Evolutionary conservation across 2,329 filamentous ascomycete species (phyloP), one percentile per base, ranked within the genome.

Genomic region (Gremmenia infestans): DNA sequence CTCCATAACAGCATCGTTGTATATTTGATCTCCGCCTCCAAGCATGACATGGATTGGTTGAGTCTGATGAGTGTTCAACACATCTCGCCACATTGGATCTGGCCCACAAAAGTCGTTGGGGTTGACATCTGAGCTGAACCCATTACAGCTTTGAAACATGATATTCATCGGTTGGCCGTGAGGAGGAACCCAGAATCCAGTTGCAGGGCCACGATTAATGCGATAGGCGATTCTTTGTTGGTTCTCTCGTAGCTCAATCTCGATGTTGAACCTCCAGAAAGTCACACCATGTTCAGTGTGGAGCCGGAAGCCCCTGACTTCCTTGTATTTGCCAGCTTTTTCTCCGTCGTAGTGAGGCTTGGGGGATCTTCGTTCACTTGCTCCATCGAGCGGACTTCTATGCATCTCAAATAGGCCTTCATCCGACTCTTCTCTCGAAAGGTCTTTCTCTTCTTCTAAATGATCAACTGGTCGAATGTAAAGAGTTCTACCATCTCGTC

Each of bases 81-180:
- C 91, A 70, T 99, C 94, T 54, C 93, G 87, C 94, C 95, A 99
- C 73, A 99, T 80, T 1, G 94, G 94, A 72, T 99, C 94, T 0
- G 95, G 94, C 0, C 94, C 94, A 67, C 87, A 94, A 70, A 97
- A 87, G 47, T 86, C 80, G 68, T 95, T 81, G 0, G 91, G 76
- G 60, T 96, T 86, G 23, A 89, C 88, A 55, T 82, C 87, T 51
- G 87, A 72, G 65, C 90, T 93, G 76, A 99, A 99, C 2, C 95
- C 94, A 70, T 99, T 99, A 76, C 94, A 96, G 70, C 89, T 96
- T 75, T 97, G 83, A 74, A 97, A 99, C 91, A 97, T 96, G 70
- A 97, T 89, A 74, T 97, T 97, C 94, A 99, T 99, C 2, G 88
- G 83, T 70, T 96, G 81, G 15, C 85, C 87, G 50, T 80, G 82